Conservation (phyloP, 2,329 filamentous ascomycete species). For the Exophiala mesophila region DNA sequence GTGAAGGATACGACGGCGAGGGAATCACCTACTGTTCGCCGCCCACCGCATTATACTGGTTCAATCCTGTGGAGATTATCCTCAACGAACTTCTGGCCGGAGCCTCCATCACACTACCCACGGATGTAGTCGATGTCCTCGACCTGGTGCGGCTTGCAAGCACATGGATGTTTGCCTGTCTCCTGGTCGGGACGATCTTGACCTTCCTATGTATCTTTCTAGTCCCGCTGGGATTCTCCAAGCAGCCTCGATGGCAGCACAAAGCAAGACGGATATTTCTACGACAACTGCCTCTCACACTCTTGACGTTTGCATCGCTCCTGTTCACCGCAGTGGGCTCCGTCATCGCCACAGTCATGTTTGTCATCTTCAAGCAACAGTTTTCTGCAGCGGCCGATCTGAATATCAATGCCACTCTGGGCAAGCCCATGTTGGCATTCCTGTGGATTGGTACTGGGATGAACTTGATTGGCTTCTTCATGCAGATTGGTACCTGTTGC, state of each 20-base stretch:
- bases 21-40: conserved; percentile 72
- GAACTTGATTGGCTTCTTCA: conserved; percentile 62
- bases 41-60: conserved; percentile 73
- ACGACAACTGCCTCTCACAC: conserved; percentile 60
- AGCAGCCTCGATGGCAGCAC: conserved; percentile 31
- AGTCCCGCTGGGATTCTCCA: conserved; percentile 48
- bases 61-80: conserved; percentile 81
- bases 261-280: conserved; percentile 34
- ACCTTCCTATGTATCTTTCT: conserved; percentile 68
- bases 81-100: conserved; percentile 74
- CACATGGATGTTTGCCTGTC: conserved; percentile 84
- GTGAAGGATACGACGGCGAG: conserved; percentile 72
- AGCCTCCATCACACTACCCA: conserved; percentile 75
- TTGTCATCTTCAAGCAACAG: conserved; percentile 72
- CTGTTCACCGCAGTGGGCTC: conserved; percentile 65
- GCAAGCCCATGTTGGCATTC: conserved; percentile 72
- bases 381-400: conserved; percentile 63
- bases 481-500: conserved; percentile 73
- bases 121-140: conserved; percentile 67
- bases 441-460: conserved; percentile 78
- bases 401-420: conserved; percentile 69
- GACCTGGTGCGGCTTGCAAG: conserved; percentile 68
- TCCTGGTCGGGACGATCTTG: conserved; percentile 66
- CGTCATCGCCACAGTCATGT: conserved; percentile 76
- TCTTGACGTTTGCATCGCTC: conserved; percentile 63